phyloP scores from a whole-genome alignment of 306 rosid species.

The Medicago truncatula region DNA sequence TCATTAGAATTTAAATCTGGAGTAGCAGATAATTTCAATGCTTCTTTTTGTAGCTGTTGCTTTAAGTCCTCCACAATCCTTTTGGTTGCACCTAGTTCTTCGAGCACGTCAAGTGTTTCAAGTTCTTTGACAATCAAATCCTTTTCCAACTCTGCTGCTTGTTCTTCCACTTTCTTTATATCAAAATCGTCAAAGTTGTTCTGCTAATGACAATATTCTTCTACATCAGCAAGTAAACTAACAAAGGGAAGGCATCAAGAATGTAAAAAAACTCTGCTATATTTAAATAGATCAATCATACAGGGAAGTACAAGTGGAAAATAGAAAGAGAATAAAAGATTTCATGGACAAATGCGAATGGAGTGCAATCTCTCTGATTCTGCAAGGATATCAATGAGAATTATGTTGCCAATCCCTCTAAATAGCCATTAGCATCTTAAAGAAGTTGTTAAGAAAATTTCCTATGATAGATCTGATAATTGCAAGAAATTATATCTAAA shows the following conservation, averaged over 20 bases:
- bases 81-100: constrained; percentile 88
- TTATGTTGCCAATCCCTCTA: too few species aligned
- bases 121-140: constrained; percentile 93
- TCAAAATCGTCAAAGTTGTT: constrained; percentile 67
- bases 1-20: constrained; percentile 53
- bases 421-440: too few species aligned
- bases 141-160: constrained; percentile 94
- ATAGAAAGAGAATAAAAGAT: not conserved
- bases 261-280: constrained; percentile 22
- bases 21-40: constrained; percentile 61
- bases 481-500: too few species aligned
- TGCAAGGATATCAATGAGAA: too few species aligned
- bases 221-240: constrained; percentile 47
- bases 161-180: constrained; percentile 93
- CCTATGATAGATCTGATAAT: too few species aligned
- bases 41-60: constrained; percentile 77
- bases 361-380: not conserved
- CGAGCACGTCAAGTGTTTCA: constrained; percentile 93
- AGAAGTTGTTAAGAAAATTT: too few species aligned
- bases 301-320: not conserved
- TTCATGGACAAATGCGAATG: constrained; percentile 1
- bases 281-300: not conserved
- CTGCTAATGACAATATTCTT: constrained; percentile 48
- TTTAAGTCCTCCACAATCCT: constrained; percentile 87
- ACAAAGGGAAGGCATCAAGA: constrained; percentile 25